These are phyloP conservation scores for Toxicodendron radicans DNA, from an alignment of 345 rosid species.

Conservation along the genomic window DNA sequence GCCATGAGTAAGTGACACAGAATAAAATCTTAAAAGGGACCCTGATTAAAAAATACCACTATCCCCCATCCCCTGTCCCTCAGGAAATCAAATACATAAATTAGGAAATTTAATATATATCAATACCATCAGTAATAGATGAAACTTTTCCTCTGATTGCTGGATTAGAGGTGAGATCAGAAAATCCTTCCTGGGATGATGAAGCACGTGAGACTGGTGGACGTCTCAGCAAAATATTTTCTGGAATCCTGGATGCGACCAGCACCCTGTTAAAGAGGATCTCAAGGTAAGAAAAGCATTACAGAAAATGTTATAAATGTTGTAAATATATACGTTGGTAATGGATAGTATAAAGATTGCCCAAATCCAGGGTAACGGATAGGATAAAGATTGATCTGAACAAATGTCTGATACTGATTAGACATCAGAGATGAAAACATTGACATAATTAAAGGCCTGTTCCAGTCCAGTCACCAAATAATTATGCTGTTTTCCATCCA, in stretches of 20 bases:
- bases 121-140: slow-evolving; percentile 23
- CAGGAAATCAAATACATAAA: neutral
- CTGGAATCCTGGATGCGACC: slow-evolving; percentile 28
- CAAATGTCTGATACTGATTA: neutral
- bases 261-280: slow-evolving; percentile 24
- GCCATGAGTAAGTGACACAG: too few species aligned
- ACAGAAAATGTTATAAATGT: too few species aligned
- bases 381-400: neutral
- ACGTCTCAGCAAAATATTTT: slow-evolving; percentile 26
- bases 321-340: too few species aligned
- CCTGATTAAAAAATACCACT: neutral
- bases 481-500: neutral
- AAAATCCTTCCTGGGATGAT: slow-evolving; percentile 36
- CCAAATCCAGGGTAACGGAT: neutral
- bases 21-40: too few species aligned
- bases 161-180: slow-evolving; percentile 26
- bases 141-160: slow-evolving; percentile 21
- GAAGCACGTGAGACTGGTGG: slow-evolving; percentile 22
- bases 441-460: neutral
- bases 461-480: neutral
- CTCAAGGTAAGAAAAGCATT: neutral
- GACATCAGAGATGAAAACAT: neutral
- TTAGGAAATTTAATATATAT: neutral
- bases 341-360: too few species aligned
- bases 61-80: neutral